phyloP scores from a whole-genome alignment of 306 rosid species.

The Trifolium dubium region DNA sequence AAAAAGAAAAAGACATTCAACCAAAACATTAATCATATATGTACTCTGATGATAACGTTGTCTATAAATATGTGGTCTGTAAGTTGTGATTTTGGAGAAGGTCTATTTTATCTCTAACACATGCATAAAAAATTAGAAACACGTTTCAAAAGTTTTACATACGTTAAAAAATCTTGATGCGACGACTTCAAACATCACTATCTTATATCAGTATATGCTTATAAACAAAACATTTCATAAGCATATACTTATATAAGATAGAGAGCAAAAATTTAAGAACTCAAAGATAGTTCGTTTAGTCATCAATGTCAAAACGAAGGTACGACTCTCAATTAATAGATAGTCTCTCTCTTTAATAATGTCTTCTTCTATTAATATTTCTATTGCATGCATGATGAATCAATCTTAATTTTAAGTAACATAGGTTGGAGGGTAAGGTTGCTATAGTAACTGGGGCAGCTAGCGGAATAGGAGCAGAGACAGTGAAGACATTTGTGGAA shows the following conservation, averaged over 20 bases:
- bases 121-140: neutral
- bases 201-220: too few relatives aligned
- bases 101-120: neutral
- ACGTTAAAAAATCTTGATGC: too few relatives aligned
- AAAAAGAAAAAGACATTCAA: too few relatives aligned
- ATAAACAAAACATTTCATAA: too few relatives aligned
- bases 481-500: conserved; percentile 54
- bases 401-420: neutral
- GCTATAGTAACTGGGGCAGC: conserved; percentile 66
- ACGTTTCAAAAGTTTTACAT: too few relatives aligned
- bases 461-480: conserved; percentile 73
- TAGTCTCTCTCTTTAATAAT: neutral
- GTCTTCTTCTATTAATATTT: neutral
- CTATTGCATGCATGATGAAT: conserved; percentile 19
- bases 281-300: neutral
- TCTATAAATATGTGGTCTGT: too few relatives aligned
- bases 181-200: too few relatives aligned
- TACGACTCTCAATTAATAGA: neutral
- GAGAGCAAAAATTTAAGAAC: neutral
- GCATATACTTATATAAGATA: neutral
- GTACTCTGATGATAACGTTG: too few relatives aligned
- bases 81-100: too few relatives aligned
- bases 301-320: neutral
- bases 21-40: too few relatives aligned
- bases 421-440: conserved; percentile 80